Conservation (phyloP, 2,329 filamentous ascomycete genomes). For the Fusarium neocosmosporiellum region DNA sequence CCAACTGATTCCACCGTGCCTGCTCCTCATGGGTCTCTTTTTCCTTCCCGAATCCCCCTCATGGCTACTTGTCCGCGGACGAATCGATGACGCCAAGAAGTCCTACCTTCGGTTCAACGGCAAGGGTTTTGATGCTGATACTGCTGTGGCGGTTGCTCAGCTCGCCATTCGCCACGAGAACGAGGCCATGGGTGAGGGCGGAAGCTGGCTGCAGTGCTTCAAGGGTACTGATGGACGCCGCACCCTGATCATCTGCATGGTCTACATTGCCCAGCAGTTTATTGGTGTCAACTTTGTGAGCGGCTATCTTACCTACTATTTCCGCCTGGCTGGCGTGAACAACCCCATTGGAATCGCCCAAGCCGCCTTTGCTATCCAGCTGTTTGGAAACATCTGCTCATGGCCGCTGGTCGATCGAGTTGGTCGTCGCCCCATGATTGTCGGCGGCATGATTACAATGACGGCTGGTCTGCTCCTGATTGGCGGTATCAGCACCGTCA, state of each 20-base stretch:
- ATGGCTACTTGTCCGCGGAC: constrained; percentile 54
- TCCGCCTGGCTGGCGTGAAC: constrained; percentile 7
- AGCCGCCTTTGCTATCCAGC: neutral
- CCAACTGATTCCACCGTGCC: constrained; percentile 55
- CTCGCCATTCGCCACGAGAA: constrained; percentile 18
- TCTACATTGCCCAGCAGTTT: neutral
- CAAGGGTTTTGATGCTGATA: constrained; percentile 38
- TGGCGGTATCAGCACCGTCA: constrained; percentile 44
- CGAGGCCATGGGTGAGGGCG: neutral
- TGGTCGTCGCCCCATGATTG: constrained; percentile 3
- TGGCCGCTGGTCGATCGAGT: constrained; percentile 7
- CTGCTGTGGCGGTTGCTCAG: constrained; percentile 31
- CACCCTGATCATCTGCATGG: neutral
- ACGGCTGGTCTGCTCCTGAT: constrained; percentile 43
- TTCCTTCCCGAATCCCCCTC: constrained; percentile 58
- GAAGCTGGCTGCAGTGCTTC: constrained; percentile 13
- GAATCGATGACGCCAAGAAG: constrained; percentile 48
- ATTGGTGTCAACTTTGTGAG: constrained; percentile 3
- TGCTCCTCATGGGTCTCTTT: constrained; percentile 45
- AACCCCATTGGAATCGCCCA: constrained; percentile 2
- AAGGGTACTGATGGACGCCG: neutral
- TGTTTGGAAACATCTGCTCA: constrained; percentile 5
- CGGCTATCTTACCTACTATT: constrained; percentile 5
- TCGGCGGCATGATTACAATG: constrained; percentile 37
- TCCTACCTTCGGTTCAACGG: constrained; percentile 41